Conservation (phyloP, 345 rosid genomes). For the Murraya paniculata region DNA sequence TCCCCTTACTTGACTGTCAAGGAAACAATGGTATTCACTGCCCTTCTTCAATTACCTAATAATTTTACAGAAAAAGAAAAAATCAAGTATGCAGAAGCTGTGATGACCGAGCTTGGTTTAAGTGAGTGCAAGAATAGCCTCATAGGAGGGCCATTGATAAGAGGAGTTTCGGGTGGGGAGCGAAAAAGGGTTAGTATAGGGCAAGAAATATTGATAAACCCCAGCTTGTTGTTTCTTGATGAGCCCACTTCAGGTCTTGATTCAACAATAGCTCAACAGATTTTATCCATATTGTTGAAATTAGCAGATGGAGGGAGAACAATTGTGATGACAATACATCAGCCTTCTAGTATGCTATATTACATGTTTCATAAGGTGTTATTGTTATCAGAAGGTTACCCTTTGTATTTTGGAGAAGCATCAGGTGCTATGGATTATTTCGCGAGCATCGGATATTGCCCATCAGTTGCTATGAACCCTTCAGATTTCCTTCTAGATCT, state of each 20-base stretch:
- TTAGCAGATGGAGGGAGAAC: slow-evolving; percentile 46
- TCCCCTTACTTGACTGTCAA: slow-evolving; percentile 51
- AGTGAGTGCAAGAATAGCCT: slow-evolving; percentile 41
- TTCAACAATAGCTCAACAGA: slow-evolving; percentile 60
- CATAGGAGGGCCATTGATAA: slow-evolving; percentile 35
- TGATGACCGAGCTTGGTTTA: slow-evolving; percentile 38
- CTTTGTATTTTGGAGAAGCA: slow-evolving; percentile 53
- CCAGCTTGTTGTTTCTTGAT: slow-evolving; percentile 52
- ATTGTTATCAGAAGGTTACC: slow-evolving; percentile 50
- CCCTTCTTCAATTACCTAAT: slow-evolving; percentile 31
- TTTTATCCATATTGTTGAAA: slow-evolving; percentile 40
- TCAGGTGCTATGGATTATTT: slow-evolving; percentile 46
- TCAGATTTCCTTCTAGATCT: slow-evolving; percentile 58
- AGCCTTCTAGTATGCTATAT: slow-evolving; percentile 60
- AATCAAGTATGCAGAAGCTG: slow-evolving; percentile 31
- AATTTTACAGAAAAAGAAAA: slow-evolving; percentile 32
- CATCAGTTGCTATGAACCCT: slow-evolving; percentile 51
- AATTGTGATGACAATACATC: slow-evolving; percentile 54
- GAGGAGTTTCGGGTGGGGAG: slow-evolving; percentile 64
- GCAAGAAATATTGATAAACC: slow-evolving; percentile 59
- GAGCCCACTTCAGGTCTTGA: slow-evolving; percentile 67
- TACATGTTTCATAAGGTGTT: slow-evolving; percentile 61
- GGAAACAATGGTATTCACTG: slow-evolving; percentile 34
- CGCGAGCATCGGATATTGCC: slow-evolving; percentile 34
- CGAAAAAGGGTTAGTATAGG: slow-evolving; percentile 59